These are phyloP conservation scores for Boletus vinaceobasis DNA, from an alignment of 768 basidiomycete genomes.

Conservation along the genomic window DNA sequence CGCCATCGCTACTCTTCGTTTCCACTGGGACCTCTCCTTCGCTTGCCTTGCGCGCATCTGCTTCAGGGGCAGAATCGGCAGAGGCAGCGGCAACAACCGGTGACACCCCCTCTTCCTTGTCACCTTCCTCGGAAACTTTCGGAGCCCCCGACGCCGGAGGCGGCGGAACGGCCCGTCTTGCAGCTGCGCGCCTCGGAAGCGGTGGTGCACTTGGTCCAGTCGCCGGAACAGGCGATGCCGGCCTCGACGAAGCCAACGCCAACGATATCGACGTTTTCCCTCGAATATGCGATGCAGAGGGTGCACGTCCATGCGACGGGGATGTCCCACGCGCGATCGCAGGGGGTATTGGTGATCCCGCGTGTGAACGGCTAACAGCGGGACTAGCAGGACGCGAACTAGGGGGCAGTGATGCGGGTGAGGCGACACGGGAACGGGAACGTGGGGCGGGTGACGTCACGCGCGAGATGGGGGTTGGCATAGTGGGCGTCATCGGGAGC, in stretches of 20 bases:
- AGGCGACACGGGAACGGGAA: conserved; percentile 34
- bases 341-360: conserved; percentile 22
- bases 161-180: conserved; percentile 37
- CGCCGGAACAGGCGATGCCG: conserved; percentile 34
- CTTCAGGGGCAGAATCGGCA: neutral
- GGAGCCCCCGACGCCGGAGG: conserved; percentile 9
- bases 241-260: conserved; percentile 34
- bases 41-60: neutral
- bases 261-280: conserved; percentile 20
- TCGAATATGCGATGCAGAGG: conserved; percentile 7
- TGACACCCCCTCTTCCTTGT: conserved; percentile 3
- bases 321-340: conserved; percentile 6
- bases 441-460: conserved; percentile 19
- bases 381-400: conserved; percentile 29
- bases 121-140: neutral
- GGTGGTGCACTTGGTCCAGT: conserved; percentile 43
- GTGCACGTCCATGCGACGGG: conserved; percentile 9
- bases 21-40: conserved; percentile 1
- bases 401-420: conserved; percentile 30
- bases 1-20: neutral
- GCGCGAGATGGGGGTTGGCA: conserved; percentile 24
- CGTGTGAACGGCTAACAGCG: conserved; percentile 21
- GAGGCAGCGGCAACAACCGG: neutral
- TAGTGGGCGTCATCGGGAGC: conserved; percentile 25
- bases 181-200: conserved; percentile 63